Evolutionary conservation across 306 rosid species (phyloP).

Genomic region (Glycine soja): DNA sequence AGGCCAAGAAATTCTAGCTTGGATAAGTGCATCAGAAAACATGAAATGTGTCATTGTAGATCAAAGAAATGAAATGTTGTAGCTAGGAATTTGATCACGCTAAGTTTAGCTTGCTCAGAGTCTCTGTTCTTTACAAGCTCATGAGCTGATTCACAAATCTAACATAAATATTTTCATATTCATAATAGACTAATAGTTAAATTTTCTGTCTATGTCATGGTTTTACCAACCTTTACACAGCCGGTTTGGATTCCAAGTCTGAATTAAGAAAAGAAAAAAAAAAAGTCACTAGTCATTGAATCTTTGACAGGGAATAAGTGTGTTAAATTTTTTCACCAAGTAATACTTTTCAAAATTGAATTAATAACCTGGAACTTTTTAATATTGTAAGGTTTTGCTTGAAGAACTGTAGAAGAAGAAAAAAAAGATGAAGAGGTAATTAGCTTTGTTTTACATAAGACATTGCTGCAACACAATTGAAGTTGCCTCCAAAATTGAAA

Average conservation of each 20-base stretch:
- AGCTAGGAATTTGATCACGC: not conserved
- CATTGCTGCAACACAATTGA: too few species aligned
- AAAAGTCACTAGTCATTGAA: not conserved
- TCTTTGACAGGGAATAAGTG: not conserved
- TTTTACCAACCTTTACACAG: not conserved
- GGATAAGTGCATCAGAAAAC: slow-evolving; percentile 1
- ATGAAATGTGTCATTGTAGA: slow-evolving; percentile 31
- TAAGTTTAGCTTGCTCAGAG: not conserved
- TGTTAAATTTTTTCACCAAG: not conserved
- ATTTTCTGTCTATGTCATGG: not conserved
- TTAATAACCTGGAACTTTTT: not conserved
- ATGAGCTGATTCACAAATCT: slow-evolving; percentile 9
- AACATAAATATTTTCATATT: slow-evolving; percentile 1
- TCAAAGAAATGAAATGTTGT: not conserved
- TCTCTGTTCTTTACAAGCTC: not conserved
- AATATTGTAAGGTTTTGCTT: too few species aligned
- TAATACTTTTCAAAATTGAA: not conserved
- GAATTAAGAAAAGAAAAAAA: too few species aligned
- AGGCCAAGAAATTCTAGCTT: slow-evolving; percentile 26
- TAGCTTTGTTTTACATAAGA: too few species aligned
- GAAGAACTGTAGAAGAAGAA: too few species aligned
- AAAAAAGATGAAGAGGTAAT: too few species aligned
- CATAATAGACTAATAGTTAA: not conserved
- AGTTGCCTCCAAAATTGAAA: not conserved
- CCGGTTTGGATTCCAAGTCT: too few species aligned